Evolutionary conservation across 106 monocot species (phyloP).

Genomic region (Acanthochlamys bracteata): DNA sequence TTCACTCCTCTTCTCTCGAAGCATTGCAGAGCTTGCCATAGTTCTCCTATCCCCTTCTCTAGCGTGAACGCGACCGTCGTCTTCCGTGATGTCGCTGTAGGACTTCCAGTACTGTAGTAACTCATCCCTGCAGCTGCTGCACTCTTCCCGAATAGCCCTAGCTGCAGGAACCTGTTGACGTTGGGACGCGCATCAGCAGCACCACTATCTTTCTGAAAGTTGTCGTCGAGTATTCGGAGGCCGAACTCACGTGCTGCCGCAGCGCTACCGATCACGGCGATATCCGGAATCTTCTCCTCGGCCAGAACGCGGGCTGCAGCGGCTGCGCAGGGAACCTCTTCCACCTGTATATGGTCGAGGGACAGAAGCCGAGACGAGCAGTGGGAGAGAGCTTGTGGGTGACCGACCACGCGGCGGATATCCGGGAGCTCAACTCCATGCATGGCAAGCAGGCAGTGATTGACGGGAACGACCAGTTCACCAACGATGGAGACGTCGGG

Average conservation of each 20-base stretch:
- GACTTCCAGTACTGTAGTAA: too few species aligned
- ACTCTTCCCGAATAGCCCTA: slow-evolving; percentile 19
- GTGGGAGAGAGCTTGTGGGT: slow-evolving; percentile 63
- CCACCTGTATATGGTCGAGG: slow-evolving; percentile 24
- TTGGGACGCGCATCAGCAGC: too few species aligned
- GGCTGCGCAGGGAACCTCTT: slow-evolving; percentile 49
- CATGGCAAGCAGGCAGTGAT: slow-evolving; percentile 54
- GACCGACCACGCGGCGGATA: slow-evolving; percentile 45
- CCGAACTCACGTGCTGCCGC: slow-evolving; percentile 61
- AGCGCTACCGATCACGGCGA: slow-evolving; percentile 58
- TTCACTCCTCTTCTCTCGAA: slow-evolving; percentile 45
- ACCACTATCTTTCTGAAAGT: slow-evolving; percentile 49
- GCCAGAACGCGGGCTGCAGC: slow-evolving; percentile 41
- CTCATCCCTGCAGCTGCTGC: too few species aligned
- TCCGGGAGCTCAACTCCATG: slow-evolving; percentile 5
- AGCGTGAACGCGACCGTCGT: slow-evolving; percentile 62
- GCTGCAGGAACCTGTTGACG: slow-evolving; percentile 52
- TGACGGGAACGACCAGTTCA: slow-evolving; percentile 57
- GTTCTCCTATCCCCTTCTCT: slow-evolving; percentile 43
- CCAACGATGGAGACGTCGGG: slow-evolving; percentile 37
- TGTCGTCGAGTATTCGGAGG: slow-evolving; percentile 25
- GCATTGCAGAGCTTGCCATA: slow-evolving; percentile 44
- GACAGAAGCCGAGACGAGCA: slow-evolving; percentile 24
- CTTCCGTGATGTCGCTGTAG: slow-evolving; percentile 21
- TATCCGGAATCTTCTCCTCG: slow-evolving; percentile 33